A percentile compares a stretch with the other conserved stretches of the same genome.
Evolutionary conservation across 139 green algal species (phyloP).

Genomic region (Desmodesmus armatus): DNA sequence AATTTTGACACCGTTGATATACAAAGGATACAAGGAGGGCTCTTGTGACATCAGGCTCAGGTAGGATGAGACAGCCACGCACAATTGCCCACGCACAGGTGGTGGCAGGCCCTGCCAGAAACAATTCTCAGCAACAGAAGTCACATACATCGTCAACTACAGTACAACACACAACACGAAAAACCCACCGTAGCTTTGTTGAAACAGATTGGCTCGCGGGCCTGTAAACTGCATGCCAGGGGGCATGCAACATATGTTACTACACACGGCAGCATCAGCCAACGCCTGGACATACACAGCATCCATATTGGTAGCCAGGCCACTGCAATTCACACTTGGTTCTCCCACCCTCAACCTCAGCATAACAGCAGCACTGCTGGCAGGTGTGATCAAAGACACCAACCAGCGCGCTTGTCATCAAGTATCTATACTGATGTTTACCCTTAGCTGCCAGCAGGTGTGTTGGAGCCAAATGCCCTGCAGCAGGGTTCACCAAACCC

Average conservation of each 20-base stretch:
- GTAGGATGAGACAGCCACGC: too few species aligned
- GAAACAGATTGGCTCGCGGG: not conserved
- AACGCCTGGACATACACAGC: not conserved
- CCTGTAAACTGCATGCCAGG: not conserved
- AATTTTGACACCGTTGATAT: too few species aligned
- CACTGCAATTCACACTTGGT: not conserved
- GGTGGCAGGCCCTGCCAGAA: not conserved
- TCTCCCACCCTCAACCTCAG: not conserved
- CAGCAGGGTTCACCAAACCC: not conserved
- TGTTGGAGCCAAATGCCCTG: not conserved
- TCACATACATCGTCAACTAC: not conserved
- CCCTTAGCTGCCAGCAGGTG: not conserved
- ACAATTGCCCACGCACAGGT: too few species aligned
- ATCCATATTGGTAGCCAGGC: not conserved
- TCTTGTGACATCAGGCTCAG: too few species aligned
- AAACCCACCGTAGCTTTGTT: not conserved
- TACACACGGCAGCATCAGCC: not conserved
- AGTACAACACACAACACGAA: too few species aligned
- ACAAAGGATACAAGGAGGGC: too few species aligned
- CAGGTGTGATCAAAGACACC: not conserved
- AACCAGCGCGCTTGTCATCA: not conserved
- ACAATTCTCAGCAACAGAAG: not conserved
- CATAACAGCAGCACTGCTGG: not conserved
- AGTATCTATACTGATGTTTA: not conserved
- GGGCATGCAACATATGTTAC: too few species aligned